Conservation (phyloP, 345 rosid genomes). For the Cochlearia excelsa region DNA sequence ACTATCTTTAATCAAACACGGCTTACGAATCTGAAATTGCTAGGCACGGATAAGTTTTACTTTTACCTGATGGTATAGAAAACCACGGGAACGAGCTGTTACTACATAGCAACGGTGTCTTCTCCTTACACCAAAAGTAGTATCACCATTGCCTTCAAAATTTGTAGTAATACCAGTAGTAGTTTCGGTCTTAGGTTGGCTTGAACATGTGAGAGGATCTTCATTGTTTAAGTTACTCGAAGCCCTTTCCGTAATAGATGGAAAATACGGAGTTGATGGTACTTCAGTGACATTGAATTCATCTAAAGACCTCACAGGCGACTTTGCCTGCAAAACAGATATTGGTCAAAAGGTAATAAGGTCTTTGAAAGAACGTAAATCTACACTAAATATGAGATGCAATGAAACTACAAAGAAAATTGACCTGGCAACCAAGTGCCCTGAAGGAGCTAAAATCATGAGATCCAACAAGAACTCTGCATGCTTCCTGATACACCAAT, state of each 20-base stretch:
- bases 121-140: conserved; percentile 51
- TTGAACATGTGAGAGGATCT: conserved; percentile 34
- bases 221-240: conserved; percentile 28
- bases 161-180: conserved; percentile 25
- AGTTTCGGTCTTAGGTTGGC: conserved; percentile 24
- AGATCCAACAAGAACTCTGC: conserved; percentile 78
- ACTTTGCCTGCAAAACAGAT: not conserved
- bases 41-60: not conserved
- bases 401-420: conserved; percentile 15
- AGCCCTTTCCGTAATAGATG: conserved; percentile 48
- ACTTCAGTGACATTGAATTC: not conserved
- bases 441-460: conserved; percentile 98
- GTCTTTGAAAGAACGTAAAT: not conserved
- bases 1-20: conserved; percentile 6
- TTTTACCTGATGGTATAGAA: conserved; percentile 90
- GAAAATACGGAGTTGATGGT: conserved; percentile 55
- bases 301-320: not conserved
- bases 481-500: conserved; percentile 67
- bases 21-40: not conserved
- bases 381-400: not conserved
- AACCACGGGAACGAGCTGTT: conserved; percentile 71
- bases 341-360: not conserved
- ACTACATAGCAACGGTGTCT: conserved; percentile 62
- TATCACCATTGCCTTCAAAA: conserved; percentile 19
- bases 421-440: conserved; percentile 86